phyloP scores from a whole-genome alignment of 208 protist genomes.

The Trypanosoma cruzi region DNA sequence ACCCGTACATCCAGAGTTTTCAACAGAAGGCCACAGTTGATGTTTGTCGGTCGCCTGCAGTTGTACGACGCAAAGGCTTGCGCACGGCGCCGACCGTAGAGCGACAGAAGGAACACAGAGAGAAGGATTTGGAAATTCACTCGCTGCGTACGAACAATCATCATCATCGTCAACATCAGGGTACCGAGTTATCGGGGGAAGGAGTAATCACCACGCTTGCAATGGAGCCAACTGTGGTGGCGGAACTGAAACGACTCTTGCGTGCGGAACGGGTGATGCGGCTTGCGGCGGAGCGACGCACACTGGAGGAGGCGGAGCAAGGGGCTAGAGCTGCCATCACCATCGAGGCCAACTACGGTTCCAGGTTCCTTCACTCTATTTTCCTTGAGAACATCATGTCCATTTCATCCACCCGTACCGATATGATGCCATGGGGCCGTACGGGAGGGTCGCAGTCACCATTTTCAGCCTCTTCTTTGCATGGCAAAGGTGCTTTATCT shows the following conservation, averaged over 20 bases:
- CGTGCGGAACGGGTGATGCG: conserved; percentile 14
- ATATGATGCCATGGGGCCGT: background rate
- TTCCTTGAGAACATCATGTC: conserved; percentile 13
- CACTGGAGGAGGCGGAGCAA: conserved; percentile 22
- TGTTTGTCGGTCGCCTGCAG: background rate
- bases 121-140: background rate
- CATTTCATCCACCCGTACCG: background rate
- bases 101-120: background rate
- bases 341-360: conserved; percentile 29
- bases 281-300: conserved; percentile 22
- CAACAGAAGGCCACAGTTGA: background rate
- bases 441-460: background rate
- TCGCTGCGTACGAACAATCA: background rate
- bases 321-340: conserved; percentile 17
- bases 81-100: background rate
- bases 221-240: background rate
- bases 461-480: background rate
- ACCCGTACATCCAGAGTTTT: conserved; percentile 18
- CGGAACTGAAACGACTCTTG: conserved; percentile 11
- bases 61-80: background rate
- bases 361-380: conserved; percentile 28
- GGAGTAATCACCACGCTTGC: background rate
- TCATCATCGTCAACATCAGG: background rate
- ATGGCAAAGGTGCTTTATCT: background rate
- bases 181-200: background rate